These are phyloP conservation scores for Monilinia fructigena DNA, from an alignment of 2,329 filamentous ascomycete species.

Conservation along the genomic window DNA sequence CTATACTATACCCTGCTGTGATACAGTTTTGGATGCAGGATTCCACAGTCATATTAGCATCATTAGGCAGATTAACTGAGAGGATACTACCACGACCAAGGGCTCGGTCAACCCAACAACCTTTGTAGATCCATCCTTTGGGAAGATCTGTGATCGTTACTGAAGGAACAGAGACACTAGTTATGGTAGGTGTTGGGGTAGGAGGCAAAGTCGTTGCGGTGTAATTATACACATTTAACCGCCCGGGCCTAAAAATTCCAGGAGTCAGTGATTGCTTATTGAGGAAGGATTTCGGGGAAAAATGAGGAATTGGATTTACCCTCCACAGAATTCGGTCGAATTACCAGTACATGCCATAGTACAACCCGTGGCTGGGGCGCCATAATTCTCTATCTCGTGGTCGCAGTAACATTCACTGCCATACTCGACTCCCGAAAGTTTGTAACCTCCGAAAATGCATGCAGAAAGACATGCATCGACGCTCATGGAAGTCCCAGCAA, in stretches of 20 bases:
- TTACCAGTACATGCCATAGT: constrained; percentile 36
- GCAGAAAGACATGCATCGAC: constrained; percentile 39
- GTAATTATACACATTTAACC: constrained; percentile 33
- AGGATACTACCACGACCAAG: constrained; percentile 30
- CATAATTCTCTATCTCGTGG: constrained; percentile 23
- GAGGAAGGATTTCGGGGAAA: not conserved
- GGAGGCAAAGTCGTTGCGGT: constrained; percentile 23
- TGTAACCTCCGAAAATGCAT: constrained; percentile 34
- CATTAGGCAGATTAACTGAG: constrained; percentile 24
- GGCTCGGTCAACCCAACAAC: constrained; percentile 33
- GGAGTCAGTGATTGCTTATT: not conserved
- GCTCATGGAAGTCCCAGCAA: constrained; percentile 28
- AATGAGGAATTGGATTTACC: not conserved
- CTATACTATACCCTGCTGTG: constrained; percentile 33
- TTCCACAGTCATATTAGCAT: constrained; percentile 28
- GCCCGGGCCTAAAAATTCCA: constrained; percentile 18
- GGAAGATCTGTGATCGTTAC: constrained; percentile 29
- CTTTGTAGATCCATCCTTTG: constrained; percentile 31
- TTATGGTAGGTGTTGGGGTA: constrained; percentile 19
- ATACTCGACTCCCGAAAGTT: constrained; percentile 41
- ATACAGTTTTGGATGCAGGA: constrained; percentile 40
- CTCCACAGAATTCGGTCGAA: constrained; percentile 39
- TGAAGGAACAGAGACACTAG: constrained; percentile 12
- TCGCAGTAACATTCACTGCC: constrained; percentile 36
- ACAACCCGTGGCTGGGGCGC: constrained; percentile 28